A percentile compares a stretch with the other conserved stretches of the same genome.
These are phyloP conservation scores for Amphibolis antarctica DNA, from an alignment of 106 monocot species.

Conservation along the genomic window DNA sequence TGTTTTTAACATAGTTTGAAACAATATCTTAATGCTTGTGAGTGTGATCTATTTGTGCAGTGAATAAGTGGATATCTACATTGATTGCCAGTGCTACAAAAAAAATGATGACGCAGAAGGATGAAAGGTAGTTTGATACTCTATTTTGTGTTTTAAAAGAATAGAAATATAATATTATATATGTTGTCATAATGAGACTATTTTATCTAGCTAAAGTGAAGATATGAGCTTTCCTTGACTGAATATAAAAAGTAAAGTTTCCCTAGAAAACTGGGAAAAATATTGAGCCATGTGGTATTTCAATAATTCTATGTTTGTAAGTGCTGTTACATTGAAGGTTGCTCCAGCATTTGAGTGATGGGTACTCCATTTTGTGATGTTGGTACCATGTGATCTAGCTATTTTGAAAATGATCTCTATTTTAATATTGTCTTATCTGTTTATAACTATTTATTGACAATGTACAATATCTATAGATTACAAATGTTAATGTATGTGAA, in stretches of 20 bases:
- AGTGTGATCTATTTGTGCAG: constrained; percentile 29
- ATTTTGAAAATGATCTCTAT: too few species aligned
- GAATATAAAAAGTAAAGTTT: too few species aligned
- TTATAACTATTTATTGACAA: too few species aligned
- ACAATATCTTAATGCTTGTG: background rate
- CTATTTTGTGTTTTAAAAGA: background rate
- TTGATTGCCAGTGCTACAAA: constrained; percentile 74
- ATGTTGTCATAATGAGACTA: background rate
- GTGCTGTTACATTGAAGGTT: background rate
- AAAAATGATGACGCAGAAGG: constrained; percentile 95
- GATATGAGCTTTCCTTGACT: too few species aligned
- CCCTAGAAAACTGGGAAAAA: too few species aligned
- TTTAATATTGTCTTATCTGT: too few species aligned
- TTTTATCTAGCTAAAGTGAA: too few species aligned
- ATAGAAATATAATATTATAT: background rate
- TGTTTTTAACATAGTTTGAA: background rate
- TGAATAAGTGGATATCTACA: constrained; percentile 96
- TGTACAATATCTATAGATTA: too few species aligned
- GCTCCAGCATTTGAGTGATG: background rate
- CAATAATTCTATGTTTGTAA: background rate
- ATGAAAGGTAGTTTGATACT: constrained; percentile 55
- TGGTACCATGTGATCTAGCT: too few species aligned
- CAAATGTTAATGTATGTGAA: too few species aligned
- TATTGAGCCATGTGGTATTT: background rate
- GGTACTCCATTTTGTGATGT: background rate